Evolutionary conservation across 805 yeast genomes (phyloP).

Genomic region (Ogataea methanolica): DNA sequence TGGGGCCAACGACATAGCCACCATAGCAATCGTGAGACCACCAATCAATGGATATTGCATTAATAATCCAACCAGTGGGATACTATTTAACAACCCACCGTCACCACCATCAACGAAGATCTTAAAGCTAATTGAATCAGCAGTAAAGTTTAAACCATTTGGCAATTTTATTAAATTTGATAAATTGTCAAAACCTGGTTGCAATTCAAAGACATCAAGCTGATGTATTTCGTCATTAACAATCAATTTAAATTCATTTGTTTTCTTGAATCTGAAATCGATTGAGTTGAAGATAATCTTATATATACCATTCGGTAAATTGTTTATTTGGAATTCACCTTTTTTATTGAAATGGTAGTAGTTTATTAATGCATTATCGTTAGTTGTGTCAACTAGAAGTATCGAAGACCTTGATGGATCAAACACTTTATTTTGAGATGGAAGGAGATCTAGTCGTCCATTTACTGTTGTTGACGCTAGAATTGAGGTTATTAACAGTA

Average conservation of each 20-base stretch:
- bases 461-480: conserved; percentile 1
- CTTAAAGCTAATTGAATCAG: conserved; percentile 10
- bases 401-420: conserved; percentile 20
- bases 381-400: background rate
- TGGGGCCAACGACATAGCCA: conserved; percentile 18
- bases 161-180: conserved; percentile 2
- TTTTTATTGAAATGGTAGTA: conserved; percentile 9
- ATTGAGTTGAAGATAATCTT: conserved; percentile 11
- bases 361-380: background rate
- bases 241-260: conserved; percentile 2
- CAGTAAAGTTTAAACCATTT: conserved; percentile 7
- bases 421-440: conserved; percentile 4
- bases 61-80: conserved; percentile 18
- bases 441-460: conserved; percentile 2
- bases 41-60: conserved; percentile 17
- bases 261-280: conserved; percentile 15
- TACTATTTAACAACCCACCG: conserved; percentile 7
- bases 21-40: conserved; percentile 1
- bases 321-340: conserved; percentile 12
- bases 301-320: conserved; percentile 11
- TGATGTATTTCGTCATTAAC: background rate
- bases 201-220: conserved; percentile 5
- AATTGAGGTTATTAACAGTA: background rate
- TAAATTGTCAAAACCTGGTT: conserved; percentile 4
- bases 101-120: conserved; percentile 13